Base-by-base conservation (phyloP, 805 yeast genomes). In the Nakazawaea anatomiae region DNA sequence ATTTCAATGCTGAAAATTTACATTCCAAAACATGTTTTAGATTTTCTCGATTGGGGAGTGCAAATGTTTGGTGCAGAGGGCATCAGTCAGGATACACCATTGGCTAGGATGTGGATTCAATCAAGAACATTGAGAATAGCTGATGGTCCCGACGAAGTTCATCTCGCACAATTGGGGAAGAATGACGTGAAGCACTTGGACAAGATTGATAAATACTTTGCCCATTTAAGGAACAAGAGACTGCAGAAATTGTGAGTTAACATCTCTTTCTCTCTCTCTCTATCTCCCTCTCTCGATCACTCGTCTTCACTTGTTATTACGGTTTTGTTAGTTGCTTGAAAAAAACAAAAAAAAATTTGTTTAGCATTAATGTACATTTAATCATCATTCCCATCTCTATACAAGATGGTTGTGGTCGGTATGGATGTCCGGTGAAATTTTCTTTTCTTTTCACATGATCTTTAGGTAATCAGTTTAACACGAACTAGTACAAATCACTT, bases 101-200 rank as follows among this genome's bases (percentile, higher is more conserved):
- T 83, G 60, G 80, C 86, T 1, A 63, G 74, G 52, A 63, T 74
- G 63, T 83, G 75, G 65, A 77, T 79, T 28, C 63, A 64, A 51
- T 68, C 75, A 44, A 71, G 87, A 61, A 79, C 82, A 42, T 71
- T 82, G 51, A 67, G 87, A 55, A 77, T 81, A 51, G 86, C 87
- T 12, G 87, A 83, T 61, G 87, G 87, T 10, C 87, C 87, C 2
- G 87, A 82, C 67, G 87, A 81, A 62, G 83, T 83, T 4, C 85
- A 82, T 60, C 65, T 79, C 60, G 66, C 67, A 53, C 86, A 81
- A 64, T 67, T 82, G 55, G 85, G 80, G 6, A 72, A 79, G 52
- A 62, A 68, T 42, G 77, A 75, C 52, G 64, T 70, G 10, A 75
- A 74, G 57, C 60, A 60, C 40, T 71, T 70, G 46, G 55, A 58